These are phyloP conservation scores for Fusarium mangiferae DNA, from an alignment of 2,329 filamentous ascomycete genomes.

Conservation along the genomic window DNA sequence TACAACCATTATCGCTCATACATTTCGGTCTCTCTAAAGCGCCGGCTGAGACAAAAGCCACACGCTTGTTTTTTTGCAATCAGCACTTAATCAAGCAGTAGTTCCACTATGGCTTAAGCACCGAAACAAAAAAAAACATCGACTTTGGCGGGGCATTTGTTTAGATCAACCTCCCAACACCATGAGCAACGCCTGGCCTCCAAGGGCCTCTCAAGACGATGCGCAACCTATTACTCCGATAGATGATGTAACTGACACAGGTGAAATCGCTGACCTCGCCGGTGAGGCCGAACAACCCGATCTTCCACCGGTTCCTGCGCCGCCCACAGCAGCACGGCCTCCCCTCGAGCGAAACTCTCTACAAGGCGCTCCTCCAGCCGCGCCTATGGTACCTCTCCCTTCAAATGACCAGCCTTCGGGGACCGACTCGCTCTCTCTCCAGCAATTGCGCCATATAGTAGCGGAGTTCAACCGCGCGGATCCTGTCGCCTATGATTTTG, in stretches of 20 bases:
- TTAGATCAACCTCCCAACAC: slow-evolving; percentile 41
- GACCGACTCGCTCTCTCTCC: slow-evolving; percentile 78
- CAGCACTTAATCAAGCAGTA: slow-evolving; percentile 3
- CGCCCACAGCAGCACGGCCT: slow-evolving; percentile 37
- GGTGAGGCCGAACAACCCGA: slow-evolving; percentile 51
- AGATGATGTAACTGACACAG: slow-evolving; percentile 56
- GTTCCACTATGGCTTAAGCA: slow-evolving; percentile 29
- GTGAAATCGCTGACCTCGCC: slow-evolving; percentile 48
- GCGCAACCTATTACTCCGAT: slow-evolving; percentile 42
- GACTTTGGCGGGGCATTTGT: slow-evolving; percentile 41
- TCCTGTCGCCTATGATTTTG: slow-evolving; percentile 84
- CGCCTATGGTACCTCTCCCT: slow-evolving; percentile 46
- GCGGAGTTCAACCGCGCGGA: slow-evolving; percentile 77
- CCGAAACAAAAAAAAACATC: slow-evolving; percentile 13
- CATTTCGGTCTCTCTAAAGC: slow-evolving; percentile 6
- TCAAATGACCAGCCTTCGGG: slow-evolving; percentile 51
- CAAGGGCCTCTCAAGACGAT: slow-evolving; percentile 50
- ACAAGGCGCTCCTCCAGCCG: slow-evolving; percentile 39
- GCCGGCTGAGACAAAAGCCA: neutral
- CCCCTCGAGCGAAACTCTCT: slow-evolving; percentile 46
- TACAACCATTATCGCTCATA: slow-evolving; percentile 13
- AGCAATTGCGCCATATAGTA: slow-evolving; percentile 78
- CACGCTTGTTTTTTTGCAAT: neutral
- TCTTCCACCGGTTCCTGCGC: slow-evolving; percentile 50
- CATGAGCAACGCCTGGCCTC: slow-evolving; percentile 60